Percentiles rank a stretch among this genome's conserved stretches.
These are phyloP conservation scores for Cryptococcus hybrid DNA, from an alignment of 1,284 basidiomycete species.

Conservation along the genomic window DNA sequence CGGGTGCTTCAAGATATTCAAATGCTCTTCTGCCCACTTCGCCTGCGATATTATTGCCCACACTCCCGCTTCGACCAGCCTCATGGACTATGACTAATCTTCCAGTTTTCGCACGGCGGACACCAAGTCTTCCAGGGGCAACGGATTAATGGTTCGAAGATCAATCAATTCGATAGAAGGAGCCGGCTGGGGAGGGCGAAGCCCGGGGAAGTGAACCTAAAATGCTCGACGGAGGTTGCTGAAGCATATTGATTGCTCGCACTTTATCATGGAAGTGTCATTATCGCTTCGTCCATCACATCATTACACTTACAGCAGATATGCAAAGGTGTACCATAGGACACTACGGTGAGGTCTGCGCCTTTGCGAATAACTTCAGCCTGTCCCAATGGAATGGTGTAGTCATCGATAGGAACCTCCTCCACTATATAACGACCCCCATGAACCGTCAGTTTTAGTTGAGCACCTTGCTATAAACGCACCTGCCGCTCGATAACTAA, in stretches of 20 bases:
- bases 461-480: not conserved
- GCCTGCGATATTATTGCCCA: conserved; percentile 82
- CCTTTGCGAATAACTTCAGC: conserved; percentile 75
- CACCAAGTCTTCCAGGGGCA: conserved; percentile 77
- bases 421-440: conserved; percentile 59
- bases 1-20: conserved; percentile 78
- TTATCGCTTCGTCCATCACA: conserved; percentile 50
- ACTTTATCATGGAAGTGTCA: conserved; percentile 48
- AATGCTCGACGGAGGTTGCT: conserved; percentile 63
- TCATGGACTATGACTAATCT: conserved; percentile 87
- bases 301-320: conserved; percentile 65
- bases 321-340: conserved; percentile 91
- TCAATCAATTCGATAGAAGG: conserved; percentile 78
- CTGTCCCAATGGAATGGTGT: conserved; percentile 69
- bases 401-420: conserved; percentile 88
- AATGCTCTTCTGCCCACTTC: conserved; percentile 84
- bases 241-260: conserved; percentile 41
- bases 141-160: conserved; percentile 82
- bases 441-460: not conserved
- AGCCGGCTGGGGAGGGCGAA: conserved; percentile 62
- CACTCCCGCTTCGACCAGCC: conserved; percentile 77
- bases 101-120: conserved; percentile 78
- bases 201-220: conserved; percentile 65
- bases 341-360: conserved; percentile 78
- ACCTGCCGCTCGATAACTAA: conserved; percentile 38